Evolutionary conservation across 805 yeast species (phyloP), one percentile per base, ranked within the genome.

Genomic region (Ogataea neopini): DNA sequence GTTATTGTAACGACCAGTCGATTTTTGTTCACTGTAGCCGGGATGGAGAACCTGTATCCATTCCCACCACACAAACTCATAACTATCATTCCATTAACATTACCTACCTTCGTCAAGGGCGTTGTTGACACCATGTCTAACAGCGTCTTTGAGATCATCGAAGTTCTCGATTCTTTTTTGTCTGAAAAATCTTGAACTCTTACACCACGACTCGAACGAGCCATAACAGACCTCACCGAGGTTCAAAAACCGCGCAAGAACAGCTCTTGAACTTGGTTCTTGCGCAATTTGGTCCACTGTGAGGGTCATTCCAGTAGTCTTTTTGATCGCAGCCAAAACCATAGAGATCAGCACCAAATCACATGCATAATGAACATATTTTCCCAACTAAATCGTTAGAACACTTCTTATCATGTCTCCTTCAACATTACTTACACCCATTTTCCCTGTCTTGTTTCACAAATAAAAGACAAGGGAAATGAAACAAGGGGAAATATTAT

Each of bases 321-420:
- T 77, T 63, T 88, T 85, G 44, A 91, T 76, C 3, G 96, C 96
- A 0, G 97, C 96, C 37, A 92, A 70, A 11, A 91, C 73, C 63
- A 94, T 80, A 2, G 96, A 87, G 7, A 88, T 71, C 48, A 91
- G 72, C 3, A 91, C 80, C 52, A 90, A 75, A 62, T 91, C 97
- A 47, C 89, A 59, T 0, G 92, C 79, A 57, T 80, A 79, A 67
- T 89, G 97, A 9, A 86, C 64, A 47, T 84, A 55, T 63, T 74
- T 80, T 2, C 90, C 89, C 34, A 86, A 54, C 87, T n/a, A 11
- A n/a, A 15, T 14, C 11, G 44, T 39, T 46, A 49, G 49, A 18
- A 11, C n/a, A 30, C 3, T 8, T n/a, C n/a, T 28, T 9, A n/a
- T 10, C 32, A 7, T 8, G 25, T 22, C 5, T 22, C 8, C 8